These are phyloP conservation scores for Acanthamoeba healyi DNA, from an alignment of 208 protist species.

Conservation along the genomic window DNA sequence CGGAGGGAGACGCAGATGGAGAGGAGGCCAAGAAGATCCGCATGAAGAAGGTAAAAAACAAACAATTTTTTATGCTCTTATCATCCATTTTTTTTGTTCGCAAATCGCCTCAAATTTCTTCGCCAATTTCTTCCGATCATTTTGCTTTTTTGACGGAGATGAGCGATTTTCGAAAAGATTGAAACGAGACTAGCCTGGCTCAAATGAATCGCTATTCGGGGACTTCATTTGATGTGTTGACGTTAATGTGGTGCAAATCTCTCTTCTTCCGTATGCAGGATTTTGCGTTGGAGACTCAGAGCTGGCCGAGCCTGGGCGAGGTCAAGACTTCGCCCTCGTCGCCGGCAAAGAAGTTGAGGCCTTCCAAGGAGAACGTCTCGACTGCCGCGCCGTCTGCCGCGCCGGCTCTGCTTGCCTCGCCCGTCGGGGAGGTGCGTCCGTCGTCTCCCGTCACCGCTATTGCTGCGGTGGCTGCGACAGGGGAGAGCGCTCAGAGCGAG, in stretches of 20 bases:
- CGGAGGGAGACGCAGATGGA: not conserved
- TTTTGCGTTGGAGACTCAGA: constrained; percentile 9
- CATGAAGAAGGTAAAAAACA: not conserved
- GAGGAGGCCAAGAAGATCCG: not conserved
- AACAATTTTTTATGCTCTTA: too few relatives aligned
- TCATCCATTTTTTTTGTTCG: not conserved
- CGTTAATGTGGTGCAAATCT: too few relatives aligned
- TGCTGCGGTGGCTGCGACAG: not conserved
- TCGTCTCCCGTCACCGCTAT: not conserved
- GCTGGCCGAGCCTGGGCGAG: constrained; percentile 45
- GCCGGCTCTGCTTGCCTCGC: constrained; percentile 12
- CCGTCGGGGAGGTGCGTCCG: not conserved
- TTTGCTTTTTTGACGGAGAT: not conserved
- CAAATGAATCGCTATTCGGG: too few relatives aligned
- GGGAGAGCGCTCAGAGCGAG: not conserved
- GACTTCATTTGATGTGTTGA: too few relatives aligned
- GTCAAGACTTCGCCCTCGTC: constrained; percentile 11
- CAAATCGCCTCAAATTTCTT: not conserved
- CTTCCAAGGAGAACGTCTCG: not conserved
- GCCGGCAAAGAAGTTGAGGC: not conserved
- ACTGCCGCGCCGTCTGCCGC: not conserved
- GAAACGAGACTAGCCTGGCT: not conserved
- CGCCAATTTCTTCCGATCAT: not conserved
- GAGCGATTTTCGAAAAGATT: not conserved
- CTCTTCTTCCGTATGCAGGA: not conserved